A percentile compares a stretch with the other conserved stretches of the same genome.
Evolutionary conservation across 108 stramenopile species (phyloP).

Genomic region (Epithemia pelagica): DNA sequence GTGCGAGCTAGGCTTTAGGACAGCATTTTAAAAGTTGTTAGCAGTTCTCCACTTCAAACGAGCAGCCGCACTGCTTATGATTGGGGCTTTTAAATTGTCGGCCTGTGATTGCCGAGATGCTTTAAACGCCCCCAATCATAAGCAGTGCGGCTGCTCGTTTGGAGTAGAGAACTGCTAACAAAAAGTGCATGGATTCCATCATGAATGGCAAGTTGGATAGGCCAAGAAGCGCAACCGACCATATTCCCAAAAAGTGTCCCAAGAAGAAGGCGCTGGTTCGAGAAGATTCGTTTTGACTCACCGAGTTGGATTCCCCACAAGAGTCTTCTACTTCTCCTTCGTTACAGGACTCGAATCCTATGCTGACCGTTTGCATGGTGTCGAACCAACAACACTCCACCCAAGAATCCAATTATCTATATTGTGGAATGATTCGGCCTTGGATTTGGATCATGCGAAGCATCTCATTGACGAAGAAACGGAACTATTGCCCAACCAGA

Average conservation of each 20-base stretch:
- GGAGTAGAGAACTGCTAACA: slow-evolving; percentile 53
- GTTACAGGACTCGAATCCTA: too few relatives aligned
- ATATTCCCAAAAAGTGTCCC: too few relatives aligned
- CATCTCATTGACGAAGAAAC: neutral
- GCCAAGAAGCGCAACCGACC: slow-evolving; percentile 11
- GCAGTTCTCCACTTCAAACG: slow-evolving; percentile 71
- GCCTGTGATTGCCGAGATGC: slow-evolving; percentile 53
- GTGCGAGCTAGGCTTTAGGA: slow-evolving; percentile 8
- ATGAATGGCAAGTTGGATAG: slow-evolving; percentile 10
- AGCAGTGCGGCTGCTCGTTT: slow-evolving; percentile 76
- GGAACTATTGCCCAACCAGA: neutral
- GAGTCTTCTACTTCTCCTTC: too few relatives aligned
- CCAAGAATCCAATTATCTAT: slow-evolving; percentile 67
- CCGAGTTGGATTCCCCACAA: too few relatives aligned
- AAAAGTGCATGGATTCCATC: slow-evolving; percentile 28
- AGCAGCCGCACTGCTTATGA: slow-evolving; percentile 71
- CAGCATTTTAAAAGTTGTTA: slow-evolving; percentile 25
- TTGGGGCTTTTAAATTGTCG: slow-evolving; percentile 56
- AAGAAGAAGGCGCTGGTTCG: too few relatives aligned
- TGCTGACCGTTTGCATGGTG: neutral
- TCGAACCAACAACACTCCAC: slow-evolving; percentile 67
- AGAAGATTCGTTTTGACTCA: too few relatives aligned
- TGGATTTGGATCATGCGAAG: neutral
- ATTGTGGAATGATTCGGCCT: slow-evolving; percentile 77
- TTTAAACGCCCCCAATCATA: slow-evolving; percentile 64